Conservation (phyloP, 2,329 filamentous ascomycete genomes). For the Fusarium robinianum region DNA sequence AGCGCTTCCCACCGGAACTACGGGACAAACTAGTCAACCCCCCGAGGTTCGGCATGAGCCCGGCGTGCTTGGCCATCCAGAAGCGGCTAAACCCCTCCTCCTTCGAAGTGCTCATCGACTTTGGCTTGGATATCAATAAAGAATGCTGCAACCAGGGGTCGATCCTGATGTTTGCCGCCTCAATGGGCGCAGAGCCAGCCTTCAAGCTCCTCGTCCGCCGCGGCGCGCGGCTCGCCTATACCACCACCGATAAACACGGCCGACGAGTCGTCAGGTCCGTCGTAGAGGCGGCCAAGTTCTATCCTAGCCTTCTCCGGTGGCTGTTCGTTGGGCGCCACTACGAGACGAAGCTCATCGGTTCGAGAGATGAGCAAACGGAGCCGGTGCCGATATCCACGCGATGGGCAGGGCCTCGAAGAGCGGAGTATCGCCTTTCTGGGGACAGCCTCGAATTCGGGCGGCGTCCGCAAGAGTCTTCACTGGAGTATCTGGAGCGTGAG, state of each 20-base stretch:
- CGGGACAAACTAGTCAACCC: constrained; percentile 20
- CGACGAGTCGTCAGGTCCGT: constrained; percentile 16
- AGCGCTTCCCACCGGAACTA: constrained; percentile 21
- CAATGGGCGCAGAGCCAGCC: constrained; percentile 12
- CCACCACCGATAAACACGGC: constrained; percentile 12
- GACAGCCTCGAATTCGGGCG: neutral
- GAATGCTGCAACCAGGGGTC: constrained; percentile 23
- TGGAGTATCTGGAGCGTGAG: constrained; percentile 7
- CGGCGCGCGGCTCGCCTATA: constrained; percentile 26
- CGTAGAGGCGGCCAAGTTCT: constrained; percentile 10
- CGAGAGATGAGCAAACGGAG: neutral
- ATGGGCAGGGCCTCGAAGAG: constrained; percentile 27
- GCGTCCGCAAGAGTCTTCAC: constrained; percentile 5
- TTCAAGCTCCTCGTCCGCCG: constrained; percentile 28
- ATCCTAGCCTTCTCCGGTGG: constrained; percentile 27
- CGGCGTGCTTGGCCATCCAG: constrained; percentile 14
- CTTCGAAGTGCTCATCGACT: constrained; percentile 21
- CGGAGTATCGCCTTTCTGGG: constrained; percentile 10
- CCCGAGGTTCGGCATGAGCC: neutral
- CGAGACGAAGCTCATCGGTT: constrained; percentile 15
- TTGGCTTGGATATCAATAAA: constrained; percentile 23
- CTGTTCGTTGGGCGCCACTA: constrained; percentile 23
- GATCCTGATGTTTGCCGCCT: constrained; percentile 29
- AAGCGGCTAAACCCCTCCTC: neutral
- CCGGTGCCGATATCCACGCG: neutral